Conservation (phyloP, 768 basidiomycete genomes). For the Stropharia rugosoannulata region DNA sequence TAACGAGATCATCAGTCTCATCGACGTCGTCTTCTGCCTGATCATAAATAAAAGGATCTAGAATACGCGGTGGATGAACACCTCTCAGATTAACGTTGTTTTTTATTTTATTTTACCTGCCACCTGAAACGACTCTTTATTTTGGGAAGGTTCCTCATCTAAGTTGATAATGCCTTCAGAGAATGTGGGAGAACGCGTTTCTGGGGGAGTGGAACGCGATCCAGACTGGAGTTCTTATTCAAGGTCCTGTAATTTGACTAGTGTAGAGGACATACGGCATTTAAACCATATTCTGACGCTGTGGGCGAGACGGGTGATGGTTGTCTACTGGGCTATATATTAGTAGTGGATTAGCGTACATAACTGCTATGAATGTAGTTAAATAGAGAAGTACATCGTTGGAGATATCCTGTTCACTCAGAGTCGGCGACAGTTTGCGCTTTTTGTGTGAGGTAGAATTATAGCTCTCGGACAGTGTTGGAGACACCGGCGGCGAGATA, state of each 20-base stretch:
- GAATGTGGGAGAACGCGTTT: not conserved
- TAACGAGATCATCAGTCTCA: conserved; percentile 39
- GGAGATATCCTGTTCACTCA: not conserved
- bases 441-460: not conserved
- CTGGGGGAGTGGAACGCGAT: not conserved
- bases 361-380: not conserved
- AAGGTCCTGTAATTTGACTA: not conserved
- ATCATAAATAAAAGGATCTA: conserved; percentile 1
- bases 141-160: not conserved
- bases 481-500: not conserved
- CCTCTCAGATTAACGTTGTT: too few species aligned
- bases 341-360: not conserved
- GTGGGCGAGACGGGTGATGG: conserved; percentile 19
- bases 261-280: not conserved
- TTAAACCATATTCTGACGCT: conserved; percentile 16
- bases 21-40: conserved; percentile 27
- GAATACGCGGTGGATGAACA: not conserved
- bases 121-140: too few species aligned
- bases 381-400: not conserved
- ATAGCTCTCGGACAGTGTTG: not conserved
- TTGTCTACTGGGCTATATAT: not conserved
- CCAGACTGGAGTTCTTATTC: not conserved
- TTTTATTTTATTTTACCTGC: too few species aligned
- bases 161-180: not conserved
- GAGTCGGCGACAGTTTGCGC: not conserved